A percentile compares a stretch with the other conserved stretches of the same genome.
phyloP scores from a whole-genome alignment of 108 stramenopile species.

The Pseudonitzschia delicatissima region DNA sequence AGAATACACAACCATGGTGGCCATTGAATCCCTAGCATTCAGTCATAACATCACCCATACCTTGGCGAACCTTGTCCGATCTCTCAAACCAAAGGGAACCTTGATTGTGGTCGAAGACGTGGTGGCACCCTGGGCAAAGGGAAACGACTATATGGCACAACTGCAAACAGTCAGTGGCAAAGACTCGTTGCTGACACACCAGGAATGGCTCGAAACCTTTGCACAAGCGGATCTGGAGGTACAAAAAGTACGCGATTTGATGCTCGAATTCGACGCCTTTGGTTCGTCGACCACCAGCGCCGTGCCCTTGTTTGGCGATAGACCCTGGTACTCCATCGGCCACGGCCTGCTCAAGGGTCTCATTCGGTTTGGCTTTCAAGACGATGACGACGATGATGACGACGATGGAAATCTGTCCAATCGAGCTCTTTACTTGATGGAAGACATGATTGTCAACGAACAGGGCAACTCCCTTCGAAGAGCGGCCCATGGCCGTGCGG shows the following conservation, averaged over 20 bases:
- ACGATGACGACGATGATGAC: neutral
- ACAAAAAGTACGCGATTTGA: conserved; percentile 16
- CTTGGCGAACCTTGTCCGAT: conserved; percentile 15
- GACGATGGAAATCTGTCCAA: neutral
- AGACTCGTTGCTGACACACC: conserved; percentile 15
- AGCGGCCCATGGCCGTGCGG: neutral
- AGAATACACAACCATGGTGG: conserved; percentile 30
- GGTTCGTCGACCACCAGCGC: neutral
- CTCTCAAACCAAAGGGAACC: conserved; percentile 26
- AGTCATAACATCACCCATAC: conserved; percentile 23
- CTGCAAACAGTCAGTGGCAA: conserved; percentile 1
- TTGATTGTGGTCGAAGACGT: conserved; percentile 38
- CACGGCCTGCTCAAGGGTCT: neutral
- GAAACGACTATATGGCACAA: neutral
- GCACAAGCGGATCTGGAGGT: neutral
- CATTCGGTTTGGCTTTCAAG: neutral
- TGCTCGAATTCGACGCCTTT: conserved; percentile 13
- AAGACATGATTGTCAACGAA: conserved; percentile 1
- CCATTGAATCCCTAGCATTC: conserved; percentile 36
- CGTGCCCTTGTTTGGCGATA: conserved; percentile 1
- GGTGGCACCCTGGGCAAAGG: conserved; percentile 19
- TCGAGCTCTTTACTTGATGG: conserved; percentile 2
- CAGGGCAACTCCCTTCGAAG: neutral
- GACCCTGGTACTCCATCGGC: conserved; percentile 1
- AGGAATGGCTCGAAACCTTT: conserved; percentile 16